Base-by-base conservation (phyloP, 2,329 filamentous ascomycete species). In the Penicillium hordei region DNA sequence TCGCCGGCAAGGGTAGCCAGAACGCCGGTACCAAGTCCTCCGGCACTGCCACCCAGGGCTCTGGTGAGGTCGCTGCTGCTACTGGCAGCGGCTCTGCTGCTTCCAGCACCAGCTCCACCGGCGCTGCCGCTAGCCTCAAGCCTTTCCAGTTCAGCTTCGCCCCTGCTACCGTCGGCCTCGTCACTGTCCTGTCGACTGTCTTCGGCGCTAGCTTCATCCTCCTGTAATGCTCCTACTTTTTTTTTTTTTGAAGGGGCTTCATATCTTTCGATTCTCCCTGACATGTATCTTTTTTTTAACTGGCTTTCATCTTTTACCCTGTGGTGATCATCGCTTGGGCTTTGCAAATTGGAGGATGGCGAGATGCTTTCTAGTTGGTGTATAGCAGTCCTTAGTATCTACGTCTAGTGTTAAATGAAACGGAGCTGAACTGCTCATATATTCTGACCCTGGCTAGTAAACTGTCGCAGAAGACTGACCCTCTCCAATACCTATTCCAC, bases 1-100 rank as follows among this genome's bases (percentile, higher is more conserved):
- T 88, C 62, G 60, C 57, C 13, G 85, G 85, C 46, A 55, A 72
- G 58, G 85, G 85, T 33, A 83, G 79, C 60, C 84, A 86, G 76
- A 77, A 79, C 58, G 74, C 83, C 34, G 84, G 84, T 52, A 78
- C 79, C 58, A 68, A 72, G 36, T 80, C 79, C 53, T 74, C 79
- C 48, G 76, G 72, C 31, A 81, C 79, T 58, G 79, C 83, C 33
- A 72, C 76, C 52, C 74, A 83, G 61, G 81, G 79, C 61, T 80
- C 79, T 49, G 83, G 82, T 45, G 71, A 75, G 19, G 65, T 65
- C 34, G 36, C 55, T 4, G 58, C 65, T 23, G 71, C 70, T 21
- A 61, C 69, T 45, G 54, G 46, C 13, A 19, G 34, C 27, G 51
- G 44, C 17, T n/a, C 51, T 25, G 59, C 63, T 12, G 55, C 59